Base-by-base conservation (phyloP, 345 rosid species). In the Gossypium australe region DNA sequence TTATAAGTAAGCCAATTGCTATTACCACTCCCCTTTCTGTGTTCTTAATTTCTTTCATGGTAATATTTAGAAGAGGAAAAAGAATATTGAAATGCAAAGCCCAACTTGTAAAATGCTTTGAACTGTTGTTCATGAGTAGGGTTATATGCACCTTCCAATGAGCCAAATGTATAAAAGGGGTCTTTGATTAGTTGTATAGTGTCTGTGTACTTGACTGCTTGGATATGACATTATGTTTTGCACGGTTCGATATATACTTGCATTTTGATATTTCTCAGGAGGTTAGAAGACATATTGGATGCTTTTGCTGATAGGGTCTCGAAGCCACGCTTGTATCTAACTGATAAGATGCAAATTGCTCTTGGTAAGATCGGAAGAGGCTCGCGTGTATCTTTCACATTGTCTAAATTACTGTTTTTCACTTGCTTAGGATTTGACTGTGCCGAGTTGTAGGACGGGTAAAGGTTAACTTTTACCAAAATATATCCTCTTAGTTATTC, bases 331-430 rank as follows among this genome's bases (percentile, higher is more conserved):
- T 84, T 95, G 70, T 93, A 85, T 82, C 84, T 84, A 65, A 91
- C 98, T 9, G 99, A 95, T 85, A 93, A 95, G 91, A 84, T 95
- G 87, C 92, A 80, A 78, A 91, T 94, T 85, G 90, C 98, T 82
- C 78, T 94, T 13, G 97, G 98, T 94, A 86, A 76, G 86, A 58
- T 59, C 38, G 81, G 52, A 62, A 52, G 53, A 45, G 58, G 69
- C 75, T 78, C 47, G 13, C 34, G 5, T 11, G 9, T 59, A 7
- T 8, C 61, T 65, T 67, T 63, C 48, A 12, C 34, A 59, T 78
- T 67, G 9, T 70, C 11, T 58, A 13, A 56, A 49, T 51, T 44
- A 11, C 2, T 14, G 0, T 48, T 48, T 17, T 45, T 48, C 5
- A 48, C 44, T 25, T 44, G 70, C n/a, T 66, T 41, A 9, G 43